Conservation (phyloP, 805 yeast genomes). For the Yarrowia yakushimensis region DNA sequence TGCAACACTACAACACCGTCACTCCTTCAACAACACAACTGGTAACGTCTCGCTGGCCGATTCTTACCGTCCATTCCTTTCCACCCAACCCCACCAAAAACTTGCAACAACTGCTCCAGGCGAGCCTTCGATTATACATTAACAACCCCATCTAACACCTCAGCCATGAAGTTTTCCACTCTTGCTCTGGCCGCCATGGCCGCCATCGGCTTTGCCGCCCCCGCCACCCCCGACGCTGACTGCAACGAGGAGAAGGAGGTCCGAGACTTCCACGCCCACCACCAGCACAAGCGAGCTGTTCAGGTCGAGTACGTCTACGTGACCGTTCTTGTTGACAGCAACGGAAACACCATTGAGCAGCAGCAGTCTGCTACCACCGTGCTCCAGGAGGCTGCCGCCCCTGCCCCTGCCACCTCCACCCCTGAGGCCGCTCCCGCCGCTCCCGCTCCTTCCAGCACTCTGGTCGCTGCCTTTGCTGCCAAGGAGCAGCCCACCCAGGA, state of each 20-base stretch:
- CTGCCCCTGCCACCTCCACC: constrained; percentile 34
- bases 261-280: constrained; percentile 41
- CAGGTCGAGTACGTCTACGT: constrained; percentile 47
- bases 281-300: constrained; percentile 51
- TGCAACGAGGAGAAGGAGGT: constrained; percentile 26
- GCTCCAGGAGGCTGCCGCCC: constrained; percentile 29
- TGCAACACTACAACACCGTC: constrained; percentile 22
- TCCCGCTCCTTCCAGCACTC: constrained; percentile 36
- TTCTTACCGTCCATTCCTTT: constrained; percentile 24
- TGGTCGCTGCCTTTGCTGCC: constrained; percentile 34
- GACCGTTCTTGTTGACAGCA: constrained; percentile 43
- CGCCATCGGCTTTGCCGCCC: constrained; percentile 43
- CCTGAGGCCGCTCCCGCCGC: constrained; percentile 30
- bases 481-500: constrained; percentile 27
- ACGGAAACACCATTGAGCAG: constrained; percentile 38
- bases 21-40: constrained; percentile 23
- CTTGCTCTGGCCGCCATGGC: constrained; percentile 35
- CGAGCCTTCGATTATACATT: constrained; percentile 12
- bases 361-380: constrained; percentile 37
- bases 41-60: constrained; percentile 25
- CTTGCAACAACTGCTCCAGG: constrained; percentile 24
- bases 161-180: constrained; percentile 23
- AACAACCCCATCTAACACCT: constrained; percentile 1
- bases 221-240: constrained; percentile 32
- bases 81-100: neutral